Percentiles rank a stretch among this genome's conserved stretches.
Evolutionary conservation across 129 eudicot genomes (phyloP).

Genomic region (Gnaphalium uliginosum): DNA sequence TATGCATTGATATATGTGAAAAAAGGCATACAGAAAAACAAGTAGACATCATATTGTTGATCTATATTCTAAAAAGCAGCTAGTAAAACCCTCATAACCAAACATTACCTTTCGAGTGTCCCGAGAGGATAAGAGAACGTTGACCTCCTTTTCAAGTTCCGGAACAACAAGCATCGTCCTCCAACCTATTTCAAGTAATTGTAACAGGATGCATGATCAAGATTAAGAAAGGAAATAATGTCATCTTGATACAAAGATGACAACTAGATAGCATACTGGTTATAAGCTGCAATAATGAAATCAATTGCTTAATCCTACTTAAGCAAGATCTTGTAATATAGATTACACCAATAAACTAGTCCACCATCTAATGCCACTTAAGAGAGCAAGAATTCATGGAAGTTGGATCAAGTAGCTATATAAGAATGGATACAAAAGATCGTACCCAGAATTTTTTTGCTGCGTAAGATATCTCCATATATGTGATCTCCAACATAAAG

Average conservation of each 20-base stretch:
- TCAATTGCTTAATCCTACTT: background rate
- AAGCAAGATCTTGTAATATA: background rate
- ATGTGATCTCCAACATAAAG: slow-evolving; percentile 98
- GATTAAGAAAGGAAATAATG: background rate
- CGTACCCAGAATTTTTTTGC: slow-evolving; percentile 88
- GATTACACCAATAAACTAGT: background rate
- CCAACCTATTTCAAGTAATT: slow-evolving; percentile 63
- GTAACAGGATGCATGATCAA: background rate
- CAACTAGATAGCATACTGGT: background rate
- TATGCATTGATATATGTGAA: too few relatives aligned
- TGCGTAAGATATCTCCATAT: slow-evolving; percentile 94
- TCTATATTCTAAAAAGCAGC: background rate
- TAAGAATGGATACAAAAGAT: slow-evolving; percentile 12
- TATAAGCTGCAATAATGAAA: slow-evolving; percentile 11
- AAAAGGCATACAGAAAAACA: too few relatives aligned
- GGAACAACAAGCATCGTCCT: slow-evolving; percentile 99
- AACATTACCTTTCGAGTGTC: slow-evolving; percentile 77
- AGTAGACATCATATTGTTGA: background rate
- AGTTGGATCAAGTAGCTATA: background rate
- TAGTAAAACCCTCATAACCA: background rate
- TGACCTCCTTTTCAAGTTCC: slow-evolving; percentile 94
- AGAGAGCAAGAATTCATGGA: background rate
- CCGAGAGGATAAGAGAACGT: slow-evolving; percentile 57
- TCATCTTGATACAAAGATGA: slow-evolving; percentile 10
- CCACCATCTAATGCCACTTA: slow-evolving; percentile 12